These are phyloP conservation scores for Tilletia setariae DNA, from an alignment of 1,284 basidiomycete species.

Conservation along the genomic window DNA sequence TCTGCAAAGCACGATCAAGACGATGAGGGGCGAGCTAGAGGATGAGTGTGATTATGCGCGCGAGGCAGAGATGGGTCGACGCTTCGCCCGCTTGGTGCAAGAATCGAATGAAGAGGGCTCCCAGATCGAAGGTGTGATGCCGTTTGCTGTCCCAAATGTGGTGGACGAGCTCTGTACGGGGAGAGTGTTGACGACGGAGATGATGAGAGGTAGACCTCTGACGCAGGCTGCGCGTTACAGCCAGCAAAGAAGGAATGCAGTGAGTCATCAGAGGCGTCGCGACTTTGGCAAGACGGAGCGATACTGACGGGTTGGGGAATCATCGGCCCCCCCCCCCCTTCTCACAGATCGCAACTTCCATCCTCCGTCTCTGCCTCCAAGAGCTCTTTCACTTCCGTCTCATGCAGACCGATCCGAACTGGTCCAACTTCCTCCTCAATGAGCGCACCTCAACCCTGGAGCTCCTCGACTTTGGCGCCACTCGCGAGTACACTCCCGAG, in stretches of 20 bases:
- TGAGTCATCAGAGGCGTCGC: constrained; percentile 53
- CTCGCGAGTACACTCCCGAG: constrained; percentile 74
- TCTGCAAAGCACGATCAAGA: constrained; percentile 70
- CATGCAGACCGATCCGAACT: constrained; percentile 99
- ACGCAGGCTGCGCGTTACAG: constrained; percentile 64
- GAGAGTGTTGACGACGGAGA: constrained; percentile 84
- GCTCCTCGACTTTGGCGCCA: constrained; percentile 94
- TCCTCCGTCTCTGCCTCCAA: constrained; percentile 80
- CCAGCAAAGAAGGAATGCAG: constrained; percentile 73
- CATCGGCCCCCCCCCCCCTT: background rate
- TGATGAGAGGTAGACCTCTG: constrained; percentile 76
- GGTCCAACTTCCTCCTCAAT: constrained; percentile 95
- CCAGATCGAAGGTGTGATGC: constrained; percentile 59
- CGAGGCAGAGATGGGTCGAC: constrained; percentile 72
- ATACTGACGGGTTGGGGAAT: too few species aligned
- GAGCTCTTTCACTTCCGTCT: constrained; percentile 86
- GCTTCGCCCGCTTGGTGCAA: constrained; percentile 59
- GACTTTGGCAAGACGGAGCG: background rate
- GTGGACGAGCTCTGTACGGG: constrained; percentile 71
- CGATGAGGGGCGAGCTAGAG: constrained; percentile 83
- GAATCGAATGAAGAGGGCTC: background rate
- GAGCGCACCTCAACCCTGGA: constrained; percentile 62
- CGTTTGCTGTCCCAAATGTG: constrained; percentile 80
- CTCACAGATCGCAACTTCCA: constrained; percentile 72
- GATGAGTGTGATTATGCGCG: constrained; percentile 93